Conservation (phyloP, 305 asterid genomes). For the Fraxinus sp. region DNA sequence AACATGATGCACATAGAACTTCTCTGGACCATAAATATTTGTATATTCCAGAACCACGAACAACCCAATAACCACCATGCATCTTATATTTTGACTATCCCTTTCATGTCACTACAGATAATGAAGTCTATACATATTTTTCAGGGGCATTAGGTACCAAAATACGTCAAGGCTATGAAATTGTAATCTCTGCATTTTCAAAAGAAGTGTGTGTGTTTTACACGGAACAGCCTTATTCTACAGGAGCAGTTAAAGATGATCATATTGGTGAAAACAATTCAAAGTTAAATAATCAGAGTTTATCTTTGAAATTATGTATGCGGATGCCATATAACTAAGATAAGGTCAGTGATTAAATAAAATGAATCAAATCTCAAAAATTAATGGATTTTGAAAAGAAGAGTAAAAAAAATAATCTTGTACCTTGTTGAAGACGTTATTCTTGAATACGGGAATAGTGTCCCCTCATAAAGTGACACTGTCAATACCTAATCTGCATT, state of each 20-base stretch:
- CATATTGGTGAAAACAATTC: background rate
- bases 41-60: conserved; percentile 5
- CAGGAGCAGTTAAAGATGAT: background rate
- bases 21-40: too few relatives aligned
- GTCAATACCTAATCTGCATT: conserved; percentile 19
- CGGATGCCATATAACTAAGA: background rate
- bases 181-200: background rate
- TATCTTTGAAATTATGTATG: background rate
- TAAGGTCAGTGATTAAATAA: background rate
- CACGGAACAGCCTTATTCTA: background rate
- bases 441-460: background rate
- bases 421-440: conserved; percentile 3
- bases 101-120: conserved; percentile 7
- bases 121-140: background rate
- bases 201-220: background rate
- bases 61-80: conserved; percentile 17
- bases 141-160: background rate
- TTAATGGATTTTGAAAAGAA: background rate
- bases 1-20: too few relatives aligned
- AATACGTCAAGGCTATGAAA: background rate
- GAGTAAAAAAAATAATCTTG: background rate
- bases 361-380: background rate
- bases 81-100: conserved; percentile 12
- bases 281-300: background rate
- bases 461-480: conserved; percentile 15